Evolutionary conservation across 192 early-diverging fungal genomes (phyloP).

Genomic region (Coemansia sp.): DNA sequence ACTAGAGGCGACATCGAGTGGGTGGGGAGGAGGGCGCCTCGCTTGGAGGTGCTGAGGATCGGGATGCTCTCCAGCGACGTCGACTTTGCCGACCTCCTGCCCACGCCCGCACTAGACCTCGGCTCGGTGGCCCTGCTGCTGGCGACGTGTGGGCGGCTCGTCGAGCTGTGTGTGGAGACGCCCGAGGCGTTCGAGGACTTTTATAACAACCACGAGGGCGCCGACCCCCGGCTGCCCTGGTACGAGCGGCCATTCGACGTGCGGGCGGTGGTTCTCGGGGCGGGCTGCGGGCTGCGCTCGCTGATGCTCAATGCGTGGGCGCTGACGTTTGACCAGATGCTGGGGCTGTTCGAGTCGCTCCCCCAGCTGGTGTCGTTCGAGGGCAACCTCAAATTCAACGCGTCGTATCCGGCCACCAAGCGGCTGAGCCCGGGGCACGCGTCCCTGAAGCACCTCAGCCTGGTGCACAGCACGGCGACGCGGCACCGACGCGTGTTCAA

Average conservation of each 20-base stretch:
- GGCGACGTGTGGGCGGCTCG: slow-evolving; percentile 3
- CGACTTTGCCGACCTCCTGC: neutral
- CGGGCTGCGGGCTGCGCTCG: neutral
- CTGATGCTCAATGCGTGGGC: slow-evolving; percentile 32
- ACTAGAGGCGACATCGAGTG: slow-evolving; percentile 6
- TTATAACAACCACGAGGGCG: slow-evolving; percentile 17
- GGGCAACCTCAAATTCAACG: slow-evolving; percentile 20
- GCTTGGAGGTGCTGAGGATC: slow-evolving; percentile 20
- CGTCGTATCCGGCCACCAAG: slow-evolving; percentile 2
- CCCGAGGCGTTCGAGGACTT: slow-evolving; percentile 30
- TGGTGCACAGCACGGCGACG: slow-evolving; percentile 12
- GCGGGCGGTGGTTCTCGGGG: neutral
- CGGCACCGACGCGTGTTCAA: slow-evolving; percentile 23
- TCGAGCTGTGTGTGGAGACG: slow-evolving; percentile 22
- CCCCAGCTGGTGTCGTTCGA: slow-evolving; percentile 19
- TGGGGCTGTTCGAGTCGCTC: slow-evolving; percentile 2
- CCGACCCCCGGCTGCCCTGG: neutral
- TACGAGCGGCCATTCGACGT: slow-evolving; percentile 16
- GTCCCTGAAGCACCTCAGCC: slow-evolving; percentile 15
- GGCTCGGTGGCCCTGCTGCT: slow-evolving; percentile 6
- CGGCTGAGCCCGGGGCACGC: neutral
- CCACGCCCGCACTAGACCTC: slow-evolving; percentile 6
- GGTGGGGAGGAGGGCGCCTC: slow-evolving; percentile 5
- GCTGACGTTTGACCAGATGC: slow-evolving; percentile 36
- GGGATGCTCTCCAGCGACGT: slow-evolving; percentile 25